Evolutionary conservation across 2,329 filamentous ascomycete species (phyloP).

Genomic region (Cytospora paraplurivora): DNA sequence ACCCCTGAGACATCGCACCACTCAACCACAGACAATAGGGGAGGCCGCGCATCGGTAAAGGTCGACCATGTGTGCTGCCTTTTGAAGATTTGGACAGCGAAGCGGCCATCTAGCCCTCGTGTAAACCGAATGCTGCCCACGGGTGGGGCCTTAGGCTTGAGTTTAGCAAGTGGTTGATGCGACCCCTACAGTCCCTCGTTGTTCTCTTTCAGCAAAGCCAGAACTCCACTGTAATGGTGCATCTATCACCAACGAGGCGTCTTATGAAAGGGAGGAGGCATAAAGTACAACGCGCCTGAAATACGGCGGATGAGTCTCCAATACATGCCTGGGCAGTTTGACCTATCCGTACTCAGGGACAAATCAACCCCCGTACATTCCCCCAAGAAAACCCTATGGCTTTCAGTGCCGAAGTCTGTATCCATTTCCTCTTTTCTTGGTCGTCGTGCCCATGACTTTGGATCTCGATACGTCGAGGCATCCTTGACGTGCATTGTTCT

Average conservation of each 20-base stretch:
- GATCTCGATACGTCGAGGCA: background rate
- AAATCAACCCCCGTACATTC: background rate
- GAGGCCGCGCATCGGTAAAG: background rate
- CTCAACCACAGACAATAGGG: background rate
- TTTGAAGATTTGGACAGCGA: background rate
- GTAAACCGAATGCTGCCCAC: background rate
- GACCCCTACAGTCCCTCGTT: background rate
- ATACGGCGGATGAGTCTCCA: background rate
- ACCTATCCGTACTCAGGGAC: background rate
- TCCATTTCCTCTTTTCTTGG: background rate
- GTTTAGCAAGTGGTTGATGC: background rate
- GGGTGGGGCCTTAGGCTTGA: background rate
- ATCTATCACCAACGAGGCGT: background rate
- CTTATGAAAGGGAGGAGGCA: background rate
- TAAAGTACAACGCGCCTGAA: background rate
- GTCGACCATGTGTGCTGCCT: background rate
- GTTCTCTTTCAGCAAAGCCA: background rate
- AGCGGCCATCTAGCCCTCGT: background rate
- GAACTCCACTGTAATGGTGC: background rate
- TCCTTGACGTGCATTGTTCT: background rate
- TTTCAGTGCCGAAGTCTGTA: background rate
- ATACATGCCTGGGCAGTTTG: background rate
- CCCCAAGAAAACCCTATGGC: background rate
- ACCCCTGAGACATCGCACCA: constrained; percentile 1
- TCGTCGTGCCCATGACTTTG: background rate